A percentile compares a stretch with the other conserved stretches of the same genome.
These are phyloP conservation scores for Sporothrix mexicana DNA, from an alignment of 2,329 filamentous ascomycete genomes.

Conservation along the genomic window DNA sequence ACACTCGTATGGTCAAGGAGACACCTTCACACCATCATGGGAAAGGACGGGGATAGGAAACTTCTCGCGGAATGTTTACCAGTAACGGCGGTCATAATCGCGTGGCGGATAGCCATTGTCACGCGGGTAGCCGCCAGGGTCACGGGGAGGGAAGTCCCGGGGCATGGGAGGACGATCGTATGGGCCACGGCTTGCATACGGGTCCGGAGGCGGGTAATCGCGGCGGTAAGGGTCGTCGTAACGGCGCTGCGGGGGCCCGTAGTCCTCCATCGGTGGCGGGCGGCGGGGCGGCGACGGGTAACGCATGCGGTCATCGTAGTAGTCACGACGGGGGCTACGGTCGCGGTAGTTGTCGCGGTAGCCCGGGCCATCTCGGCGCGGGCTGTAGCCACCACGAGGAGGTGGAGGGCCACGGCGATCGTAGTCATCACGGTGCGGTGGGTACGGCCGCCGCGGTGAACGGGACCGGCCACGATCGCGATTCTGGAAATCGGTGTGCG, in stretches of 20 bases:
- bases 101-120: constrained; percentile 53
- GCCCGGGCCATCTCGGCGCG: constrained; percentile 62
- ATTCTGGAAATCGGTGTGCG: constrained; percentile 76
- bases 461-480: constrained; percentile 81
- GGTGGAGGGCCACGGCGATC: constrained; percentile 78
- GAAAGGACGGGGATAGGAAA: background rate
- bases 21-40: constrained; percentile 11
- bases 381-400: constrained; percentile 72
- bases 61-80: constrained; percentile 36
- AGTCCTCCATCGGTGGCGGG: constrained; percentile 73
- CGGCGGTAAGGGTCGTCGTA: constrained; percentile 80
- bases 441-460: constrained; percentile 73
- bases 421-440: constrained; percentile 76
- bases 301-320: constrained; percentile 82
- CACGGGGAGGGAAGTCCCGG: constrained; percentile 47
- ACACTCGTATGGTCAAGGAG: background rate
- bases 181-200: constrained; percentile 61
- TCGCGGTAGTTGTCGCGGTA: constrained; percentile 82
- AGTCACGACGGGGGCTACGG: constrained; percentile 82
- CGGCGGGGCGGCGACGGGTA: constrained; percentile 82
- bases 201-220: constrained; percentile 69
- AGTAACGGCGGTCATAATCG: constrained; percentile 46
- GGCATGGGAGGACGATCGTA: constrained; percentile 62
- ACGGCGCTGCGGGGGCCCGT: constrained; percentile 68
- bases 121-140: constrained; percentile 54